Evolutionary conservation across 78 protist species (phyloP).

Genomic region (Guillardia theta): DNA sequence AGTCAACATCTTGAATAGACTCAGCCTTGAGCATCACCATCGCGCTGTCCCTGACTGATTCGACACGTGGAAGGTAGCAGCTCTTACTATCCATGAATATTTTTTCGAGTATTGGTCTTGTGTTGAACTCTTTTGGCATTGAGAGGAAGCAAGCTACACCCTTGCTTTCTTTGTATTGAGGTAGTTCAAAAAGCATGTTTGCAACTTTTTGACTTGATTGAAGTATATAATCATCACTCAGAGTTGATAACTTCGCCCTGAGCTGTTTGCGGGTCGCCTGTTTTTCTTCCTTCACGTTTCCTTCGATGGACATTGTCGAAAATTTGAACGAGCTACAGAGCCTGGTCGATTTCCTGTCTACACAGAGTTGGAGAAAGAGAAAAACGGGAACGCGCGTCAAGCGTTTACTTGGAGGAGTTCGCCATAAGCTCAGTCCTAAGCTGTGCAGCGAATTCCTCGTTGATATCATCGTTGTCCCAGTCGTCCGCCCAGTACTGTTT

Average conservation of each 20-base stretch:
- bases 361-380: no score
- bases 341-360: no score
- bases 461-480: conserved; percentile 33
- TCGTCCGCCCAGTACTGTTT: conserved; percentile 26
- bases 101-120: background rate
- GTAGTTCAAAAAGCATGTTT: background rate
- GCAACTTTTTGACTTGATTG: background rate
- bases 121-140: conserved; percentile 37
- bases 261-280: conserved; percentile 1
- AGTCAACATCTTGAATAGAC: background rate
- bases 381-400: background rate
- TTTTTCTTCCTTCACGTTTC: background rate
- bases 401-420: background rate
- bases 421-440: background rate
- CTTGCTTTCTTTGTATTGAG: background rate
- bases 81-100: background rate
- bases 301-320: background rate
- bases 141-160: conserved; percentile 26
- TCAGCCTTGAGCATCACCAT: background rate
- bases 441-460: background rate
- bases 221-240: background rate
- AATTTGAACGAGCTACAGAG: background rate
- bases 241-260: background rate
- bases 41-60: background rate
- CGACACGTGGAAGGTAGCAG: background rate